A percentile compares a stretch with the other conserved stretches of the same genome.
Evolutionary conservation across 192 early-diverging fungal species (phyloP).

Genomic region (Coemansia sp.): DNA sequence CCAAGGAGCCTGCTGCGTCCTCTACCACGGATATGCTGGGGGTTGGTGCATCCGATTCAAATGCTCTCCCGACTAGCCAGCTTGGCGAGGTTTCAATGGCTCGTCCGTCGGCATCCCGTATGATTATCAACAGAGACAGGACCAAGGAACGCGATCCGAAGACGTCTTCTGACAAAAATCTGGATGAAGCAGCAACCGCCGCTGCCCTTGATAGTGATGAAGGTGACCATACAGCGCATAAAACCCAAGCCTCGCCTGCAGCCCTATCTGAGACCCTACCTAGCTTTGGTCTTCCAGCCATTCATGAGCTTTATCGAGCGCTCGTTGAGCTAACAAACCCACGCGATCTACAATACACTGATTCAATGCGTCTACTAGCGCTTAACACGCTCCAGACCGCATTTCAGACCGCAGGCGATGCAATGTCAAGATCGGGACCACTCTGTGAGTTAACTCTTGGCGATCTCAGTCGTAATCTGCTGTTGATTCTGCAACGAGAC

Average conservation of each 20-base stretch:
- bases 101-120: constrained; percentile 33
- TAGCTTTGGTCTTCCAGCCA: constrained; percentile 75
- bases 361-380: constrained; percentile 89
- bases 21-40: neutral
- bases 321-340: constrained; percentile 90
- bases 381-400: constrained; percentile 84
- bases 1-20: neutral
- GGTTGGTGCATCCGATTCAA: neutral
- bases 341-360: constrained; percentile 87
- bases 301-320: constrained; percentile 87
- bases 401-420: constrained; percentile 81
- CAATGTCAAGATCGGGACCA: constrained; percentile 64
- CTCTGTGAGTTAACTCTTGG: constrained; percentile 75
- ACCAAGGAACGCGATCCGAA: neutral
- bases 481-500: constrained; percentile 64
- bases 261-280: neutral
- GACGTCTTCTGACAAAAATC: neutral
- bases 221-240: neutral
- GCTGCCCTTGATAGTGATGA: neutral
- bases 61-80: neutral
- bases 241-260: neutral
- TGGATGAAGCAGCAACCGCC: neutral
- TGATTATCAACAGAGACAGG: constrained; percentile 36
- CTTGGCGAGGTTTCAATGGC: constrained; percentile 16
- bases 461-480: constrained; percentile 82